Evolutionary conservation across 164 flowering plant species (phyloP).

Genomic region (Magnolia changhungtana): DNA sequence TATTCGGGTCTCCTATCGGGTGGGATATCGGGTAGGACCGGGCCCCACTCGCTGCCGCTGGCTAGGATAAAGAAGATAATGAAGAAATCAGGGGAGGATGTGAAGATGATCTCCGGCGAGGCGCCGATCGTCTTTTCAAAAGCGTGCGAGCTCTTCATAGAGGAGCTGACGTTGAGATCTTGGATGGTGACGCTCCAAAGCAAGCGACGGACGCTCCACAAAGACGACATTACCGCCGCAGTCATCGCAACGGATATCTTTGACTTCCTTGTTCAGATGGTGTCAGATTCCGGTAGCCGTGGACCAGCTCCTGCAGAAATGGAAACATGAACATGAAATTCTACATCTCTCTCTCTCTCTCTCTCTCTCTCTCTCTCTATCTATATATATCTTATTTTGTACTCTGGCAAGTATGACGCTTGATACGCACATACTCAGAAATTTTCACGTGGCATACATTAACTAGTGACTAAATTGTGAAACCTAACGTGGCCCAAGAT

Average conservation of each 20-base stretch:
- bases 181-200: constrained; percentile 56
- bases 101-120: constrained; percentile 75
- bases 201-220: constrained; percentile 60
- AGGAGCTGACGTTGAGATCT: constrained; percentile 52
- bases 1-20: constrained; percentile 43
- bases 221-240: constrained; percentile 60
- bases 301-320: neutral
- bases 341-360: neutral
- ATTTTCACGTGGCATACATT: too few species aligned
- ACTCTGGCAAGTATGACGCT: too few species aligned
- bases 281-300: constrained; percentile 20
- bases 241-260: constrained; percentile 53
- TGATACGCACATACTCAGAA: too few species aligned
- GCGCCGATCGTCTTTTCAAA: constrained; percentile 72
- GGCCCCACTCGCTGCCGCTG: constrained; percentile 60
- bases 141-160: constrained; percentile 68
- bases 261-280: constrained; percentile 58
- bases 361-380: neutral
- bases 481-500: neutral
- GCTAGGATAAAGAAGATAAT: constrained; percentile 86
- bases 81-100: constrained; percentile 65
- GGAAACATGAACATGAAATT: neutral
- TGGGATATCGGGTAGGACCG: constrained; percentile 40
- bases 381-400: too few species aligned
- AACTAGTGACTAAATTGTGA: too few species aligned